These are phyloP conservation scores for Pluteus cervinus DNA, from an alignment of 768 basidiomycete genomes.

Conservation along the genomic window DNA sequence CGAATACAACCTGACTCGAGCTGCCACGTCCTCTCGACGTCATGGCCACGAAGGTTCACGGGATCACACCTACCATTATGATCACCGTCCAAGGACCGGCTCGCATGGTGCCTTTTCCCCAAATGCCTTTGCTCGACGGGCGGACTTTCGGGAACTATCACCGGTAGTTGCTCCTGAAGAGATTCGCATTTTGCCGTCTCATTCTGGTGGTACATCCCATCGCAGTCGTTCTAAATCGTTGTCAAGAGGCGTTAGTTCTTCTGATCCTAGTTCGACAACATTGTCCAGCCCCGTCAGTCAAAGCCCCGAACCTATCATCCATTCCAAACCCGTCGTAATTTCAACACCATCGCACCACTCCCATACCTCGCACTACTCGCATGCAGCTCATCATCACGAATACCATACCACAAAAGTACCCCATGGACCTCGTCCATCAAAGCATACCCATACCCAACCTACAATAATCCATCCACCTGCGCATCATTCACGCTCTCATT, in stretches of 20 bases:
- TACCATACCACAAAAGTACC: neutral
- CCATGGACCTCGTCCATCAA: neutral
- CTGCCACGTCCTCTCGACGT: slow-evolving; percentile 17
- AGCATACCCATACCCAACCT: slow-evolving; percentile 41
- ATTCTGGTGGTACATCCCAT: slow-evolving; percentile 27
- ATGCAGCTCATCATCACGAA: too few species aligned
- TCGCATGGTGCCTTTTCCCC: slow-evolving; percentile 29
- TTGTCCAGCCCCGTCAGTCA: slow-evolving; percentile 24
- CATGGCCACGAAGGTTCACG: slow-evolving; percentile 6
- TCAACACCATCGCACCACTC: too few species aligned
- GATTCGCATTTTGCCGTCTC: slow-evolving; percentile 56
- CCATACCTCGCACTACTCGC: slow-evolving; percentile 13
- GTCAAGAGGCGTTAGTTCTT: slow-evolving; percentile 33
- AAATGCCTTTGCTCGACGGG: too few species aligned
- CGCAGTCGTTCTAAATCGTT: slow-evolving; percentile 42
- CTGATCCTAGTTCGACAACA: slow-evolving; percentile 5
- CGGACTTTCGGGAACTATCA: slow-evolving; percentile 13
- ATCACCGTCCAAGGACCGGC: slow-evolving; percentile 32
- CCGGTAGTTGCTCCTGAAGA: slow-evolving; percentile 46
- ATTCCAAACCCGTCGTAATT: too few species aligned
- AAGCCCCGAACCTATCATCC: too few species aligned
- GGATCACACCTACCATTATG: neutral
- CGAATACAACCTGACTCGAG: slow-evolving; percentile 8
- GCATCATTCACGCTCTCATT: slow-evolving; percentile 36
- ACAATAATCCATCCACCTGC: slow-evolving; percentile 56